Evolutionary conservation across 2,329 filamentous ascomycete species (phyloP).

Genomic region (Monosporascus sp.): DNA sequence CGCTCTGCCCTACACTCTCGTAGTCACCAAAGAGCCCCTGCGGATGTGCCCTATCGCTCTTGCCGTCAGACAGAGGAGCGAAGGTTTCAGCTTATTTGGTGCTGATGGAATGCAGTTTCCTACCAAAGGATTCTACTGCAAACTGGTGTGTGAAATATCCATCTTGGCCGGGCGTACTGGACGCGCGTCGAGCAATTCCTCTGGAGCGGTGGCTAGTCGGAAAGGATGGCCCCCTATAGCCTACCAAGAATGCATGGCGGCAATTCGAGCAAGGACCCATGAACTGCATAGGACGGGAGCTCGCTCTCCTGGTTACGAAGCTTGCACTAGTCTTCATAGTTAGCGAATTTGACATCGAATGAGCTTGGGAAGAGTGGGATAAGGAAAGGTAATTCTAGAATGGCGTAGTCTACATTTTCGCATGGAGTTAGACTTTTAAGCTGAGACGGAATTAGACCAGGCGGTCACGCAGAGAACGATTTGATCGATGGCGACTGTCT

Average conservation of each 20-base stretch:
- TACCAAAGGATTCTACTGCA: background rate
- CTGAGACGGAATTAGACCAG: background rate
- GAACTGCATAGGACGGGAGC: conserved; percentile 25
- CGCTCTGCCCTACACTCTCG: background rate
- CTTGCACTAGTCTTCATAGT: conserved; percentile 18
- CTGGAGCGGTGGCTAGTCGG: conserved; percentile 32
- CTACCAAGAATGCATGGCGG: conserved; percentile 21
- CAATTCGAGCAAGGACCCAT: conserved; percentile 27
- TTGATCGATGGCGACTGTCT: no score
- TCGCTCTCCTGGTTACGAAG: conserved; percentile 22
- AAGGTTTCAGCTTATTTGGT: background rate
- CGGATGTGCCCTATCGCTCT: background rate
- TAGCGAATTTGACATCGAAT: conserved; percentile 16
- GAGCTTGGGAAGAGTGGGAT: conserved; percentile 6
- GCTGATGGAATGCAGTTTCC: background rate
- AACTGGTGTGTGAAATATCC: background rate
- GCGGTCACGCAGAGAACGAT: background rate
- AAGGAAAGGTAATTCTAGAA: background rate
- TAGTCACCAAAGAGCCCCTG: background rate
- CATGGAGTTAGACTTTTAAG: background rate
- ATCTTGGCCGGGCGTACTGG: conserved; percentile 22
- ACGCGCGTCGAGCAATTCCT: conserved; percentile 29
- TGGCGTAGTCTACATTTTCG: no score
- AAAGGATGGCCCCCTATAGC: conserved; percentile 13
- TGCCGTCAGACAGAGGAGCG: background rate